phyloP scores from a whole-genome alignment of 2,329 filamentous ascomycete genomes.

The Cercospora nicotianae region DNA sequence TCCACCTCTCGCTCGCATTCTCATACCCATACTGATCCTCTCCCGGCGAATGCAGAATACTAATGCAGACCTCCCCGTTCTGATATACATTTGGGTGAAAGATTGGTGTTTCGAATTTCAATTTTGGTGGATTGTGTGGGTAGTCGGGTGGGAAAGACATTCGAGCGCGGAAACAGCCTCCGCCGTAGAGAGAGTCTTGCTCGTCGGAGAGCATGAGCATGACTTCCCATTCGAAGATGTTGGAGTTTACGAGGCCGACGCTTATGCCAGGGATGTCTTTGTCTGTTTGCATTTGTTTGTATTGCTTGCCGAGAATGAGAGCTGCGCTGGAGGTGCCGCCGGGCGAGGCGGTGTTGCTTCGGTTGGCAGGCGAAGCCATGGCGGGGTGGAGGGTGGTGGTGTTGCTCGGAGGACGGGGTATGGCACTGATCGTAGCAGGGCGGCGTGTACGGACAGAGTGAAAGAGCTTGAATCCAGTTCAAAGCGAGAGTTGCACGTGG shows the following conservation, averaged over 20 bases:
- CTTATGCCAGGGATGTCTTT: constrained; percentile 94
- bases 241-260: constrained; percentile 79
- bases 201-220: constrained; percentile 98
- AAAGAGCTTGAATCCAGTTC: not conserved
- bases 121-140: constrained; percentile 81
- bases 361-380: constrained; percentile 22
- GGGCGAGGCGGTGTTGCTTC: constrained; percentile 27
- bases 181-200: constrained; percentile 75
- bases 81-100: constrained; percentile 95
- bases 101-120: constrained; percentile 82
- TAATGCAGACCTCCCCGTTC: constrained; percentile 89
- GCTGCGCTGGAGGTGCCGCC: constrained; percentile 56
- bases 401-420: not conserved
- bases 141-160: constrained; percentile 83
- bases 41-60: constrained; percentile 91
- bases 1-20: constrained; percentile 85
- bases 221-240: constrained; percentile 97
- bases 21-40: constrained; percentile 96
- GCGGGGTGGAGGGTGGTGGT: not conserved
- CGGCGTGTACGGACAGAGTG: not conserved
- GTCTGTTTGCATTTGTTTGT: constrained; percentile 90
- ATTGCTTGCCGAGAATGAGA: constrained; percentile 75
- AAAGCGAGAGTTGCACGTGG: not conserved
- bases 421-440: not conserved
- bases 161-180: constrained; percentile 86